Percentiles rank a stretch among this genome's conserved stretches.
Evolutionary conservation across 2,329 filamentous ascomycete species (phyloP).

Genomic region (Malbranchea cinnamomea): DNA sequence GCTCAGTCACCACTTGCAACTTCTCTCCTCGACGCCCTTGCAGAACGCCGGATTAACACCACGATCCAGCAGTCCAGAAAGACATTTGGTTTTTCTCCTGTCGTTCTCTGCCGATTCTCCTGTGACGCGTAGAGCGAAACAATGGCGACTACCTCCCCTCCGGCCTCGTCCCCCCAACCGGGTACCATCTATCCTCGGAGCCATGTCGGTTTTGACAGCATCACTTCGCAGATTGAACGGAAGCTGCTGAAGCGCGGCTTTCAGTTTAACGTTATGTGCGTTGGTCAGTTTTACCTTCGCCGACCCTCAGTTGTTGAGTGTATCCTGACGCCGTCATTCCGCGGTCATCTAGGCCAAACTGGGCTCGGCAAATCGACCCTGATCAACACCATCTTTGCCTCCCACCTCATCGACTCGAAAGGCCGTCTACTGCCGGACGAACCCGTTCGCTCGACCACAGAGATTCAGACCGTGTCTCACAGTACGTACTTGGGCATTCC

Average conservation of each 20-base stretch:
- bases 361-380: constrained; percentile 96
- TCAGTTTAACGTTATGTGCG: constrained; percentile 99
- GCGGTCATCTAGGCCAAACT: constrained; percentile 59
- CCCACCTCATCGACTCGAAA: constrained; percentile 98
- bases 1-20: too few species aligned
- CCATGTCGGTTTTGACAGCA: constrained; percentile 99
- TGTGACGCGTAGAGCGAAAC: too few species aligned
- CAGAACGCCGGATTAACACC: too few species aligned
- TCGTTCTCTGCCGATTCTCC: constrained; percentile 6
- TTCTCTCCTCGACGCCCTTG: too few species aligned
- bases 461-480: constrained; percentile 95
- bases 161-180: constrained; percentile 26
- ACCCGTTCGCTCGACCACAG: constrained; percentile 84
- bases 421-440: constrained; percentile 86
- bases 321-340: background rate
- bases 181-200: constrained; percentile 64
- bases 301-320: constrained; percentile 33
- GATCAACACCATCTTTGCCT: constrained; percentile 99
- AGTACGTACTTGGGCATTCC: constrained; percentile 39
- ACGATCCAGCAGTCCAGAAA: too few species aligned
- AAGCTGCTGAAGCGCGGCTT: constrained; percentile 99
- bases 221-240: constrained; percentile 97
- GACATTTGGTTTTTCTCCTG: too few species aligned
- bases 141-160: constrained; percentile 9
- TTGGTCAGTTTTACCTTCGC: constrained; percentile 76